Evolutionary conservation across 352 stramenopile genomes (phyloP), one percentile per base, ranked within the genome.

Genomic region (Phytophthora fragariaefolia): DNA sequence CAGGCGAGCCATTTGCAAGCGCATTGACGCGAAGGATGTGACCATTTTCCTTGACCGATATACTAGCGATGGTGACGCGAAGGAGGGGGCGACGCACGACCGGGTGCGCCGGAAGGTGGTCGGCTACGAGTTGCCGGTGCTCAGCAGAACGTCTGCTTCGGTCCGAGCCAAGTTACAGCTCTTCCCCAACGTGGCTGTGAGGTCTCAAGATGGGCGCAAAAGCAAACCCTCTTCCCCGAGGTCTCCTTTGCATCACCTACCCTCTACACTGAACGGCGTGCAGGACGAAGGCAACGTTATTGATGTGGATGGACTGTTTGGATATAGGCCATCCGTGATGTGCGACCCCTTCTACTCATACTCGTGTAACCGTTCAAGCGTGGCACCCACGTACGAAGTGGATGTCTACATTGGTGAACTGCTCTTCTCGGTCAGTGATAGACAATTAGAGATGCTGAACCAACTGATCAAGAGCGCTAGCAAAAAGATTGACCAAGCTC

Each of bases 41-140:
- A 95, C 88, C 1, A 90, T 95, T 46, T 96, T 96, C 42, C 56
- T 96, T 1, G 88, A 96, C 72, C 74, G 88, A 26, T 96, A 95
- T 63, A 91, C 80, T 3, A 89, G 71, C 57, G 80, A 90, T 15
- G 69, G 70, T 4, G 71, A 74, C 36, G 27, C 61, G 18, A 86
- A 74, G 18, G 34, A 70, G 15, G 28, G 45, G 13, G 55, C 8
- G 20, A 73, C 57, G 12, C 56, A 66, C 13, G 64, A 75, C 5
- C 48, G 58, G 2, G 76, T 92, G 24, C 83, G 84, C 20, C 84
- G 87, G 4, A 90, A 90, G 55, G 86, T 93, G 9, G 56, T 92
- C 22, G 86, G 88, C 3, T 96, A 96, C 52, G 88, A 96, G 59
- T 63, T 96, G 2, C 88, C 86, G 0, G 82, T 96, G 13, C 61